phyloP scores from a whole-genome alignment of 2,329 filamentous ascomycete genomes.

The Ophiostoma tasmaniense region DNA sequence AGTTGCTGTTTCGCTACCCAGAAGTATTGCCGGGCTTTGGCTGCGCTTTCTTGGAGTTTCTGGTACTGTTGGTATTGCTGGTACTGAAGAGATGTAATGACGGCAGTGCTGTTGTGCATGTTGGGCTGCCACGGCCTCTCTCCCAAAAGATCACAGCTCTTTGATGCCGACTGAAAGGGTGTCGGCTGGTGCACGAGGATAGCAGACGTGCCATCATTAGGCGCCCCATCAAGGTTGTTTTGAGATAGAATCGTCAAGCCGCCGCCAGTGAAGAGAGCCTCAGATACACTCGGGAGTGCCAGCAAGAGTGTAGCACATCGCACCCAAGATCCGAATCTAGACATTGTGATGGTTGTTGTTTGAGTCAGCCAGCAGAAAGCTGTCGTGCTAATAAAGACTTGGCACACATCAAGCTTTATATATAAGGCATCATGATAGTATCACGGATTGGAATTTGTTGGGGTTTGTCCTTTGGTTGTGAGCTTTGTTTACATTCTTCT shows the following conservation, averaged over 20 bases:
- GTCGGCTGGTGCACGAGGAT: constrained; percentile 19
- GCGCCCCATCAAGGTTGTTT: constrained; percentile 7
- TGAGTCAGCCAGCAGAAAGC: neutral
- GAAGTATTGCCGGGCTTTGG: constrained; percentile 21
- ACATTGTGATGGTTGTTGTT: neutral
- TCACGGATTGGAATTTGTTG: neutral
- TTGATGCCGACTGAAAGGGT: constrained; percentile 9
- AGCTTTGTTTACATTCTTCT: neutral
- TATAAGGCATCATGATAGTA: neutral
- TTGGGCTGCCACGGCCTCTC: constrained; percentile 22
- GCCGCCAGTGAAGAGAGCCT: constrained; percentile 6
- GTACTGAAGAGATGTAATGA: constrained; percentile 23
- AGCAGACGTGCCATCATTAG: constrained; percentile 16
- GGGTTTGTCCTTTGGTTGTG: neutral
- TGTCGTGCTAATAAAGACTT: neutral
- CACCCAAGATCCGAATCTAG: neutral
- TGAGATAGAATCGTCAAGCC: constrained; percentile 12
- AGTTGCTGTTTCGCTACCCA: constrained; percentile 22
- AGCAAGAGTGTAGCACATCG: neutral
- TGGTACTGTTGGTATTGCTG: constrained; percentile 17
- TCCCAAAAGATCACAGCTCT: constrained; percentile 17
- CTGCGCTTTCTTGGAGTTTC: constrained; percentile 12
- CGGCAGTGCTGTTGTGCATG: constrained; percentile 16
- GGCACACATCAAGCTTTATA: neutral
- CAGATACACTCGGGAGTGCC: neutral